phyloP scores from a whole-genome alignment of 495 filamentous ascomycete species.

The Trichoderma asperelloides region DNA sequence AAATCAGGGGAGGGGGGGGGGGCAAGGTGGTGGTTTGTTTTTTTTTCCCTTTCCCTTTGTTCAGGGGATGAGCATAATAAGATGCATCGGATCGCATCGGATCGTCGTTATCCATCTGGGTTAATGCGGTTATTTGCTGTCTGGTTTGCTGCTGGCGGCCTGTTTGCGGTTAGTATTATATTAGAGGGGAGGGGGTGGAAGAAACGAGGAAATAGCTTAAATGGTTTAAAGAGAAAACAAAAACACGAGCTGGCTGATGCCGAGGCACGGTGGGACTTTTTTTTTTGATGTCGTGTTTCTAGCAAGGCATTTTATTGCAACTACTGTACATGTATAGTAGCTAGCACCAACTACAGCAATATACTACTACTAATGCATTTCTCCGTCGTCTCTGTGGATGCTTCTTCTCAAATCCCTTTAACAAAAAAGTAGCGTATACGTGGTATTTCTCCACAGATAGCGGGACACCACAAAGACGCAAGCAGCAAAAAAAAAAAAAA shows the following conservation, averaged over 20 bases:
- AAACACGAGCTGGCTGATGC: neutral
- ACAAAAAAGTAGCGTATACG: no score
- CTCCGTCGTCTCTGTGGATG: neutral
- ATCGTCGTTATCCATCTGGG: conserved; percentile 3
- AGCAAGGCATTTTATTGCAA: neutral
- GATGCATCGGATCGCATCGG: conserved; percentile 8
- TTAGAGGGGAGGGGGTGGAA: neutral
- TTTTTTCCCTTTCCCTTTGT: neutral
- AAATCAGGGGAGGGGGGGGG: neutral
- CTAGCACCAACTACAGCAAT: neutral
- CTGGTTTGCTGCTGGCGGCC: neutral
- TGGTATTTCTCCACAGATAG: no score
- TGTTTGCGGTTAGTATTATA: neutral
- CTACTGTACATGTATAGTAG: neutral
- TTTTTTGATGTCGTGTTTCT: neutral
- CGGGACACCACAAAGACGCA: neutral
- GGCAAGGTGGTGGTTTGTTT: neutral
- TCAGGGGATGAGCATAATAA: neutral
- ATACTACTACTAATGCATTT: neutral
- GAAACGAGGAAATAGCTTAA: no score
- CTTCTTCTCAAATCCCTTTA: neutral
- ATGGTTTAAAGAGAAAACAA: no score
- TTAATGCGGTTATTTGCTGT: neutral
- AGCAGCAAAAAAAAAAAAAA: neutral
- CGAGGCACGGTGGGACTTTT: neutral